These are phyloP conservation scores for Corymbia maculata DNA, from an alignment of 345 rosid species.

Conservation along the genomic window DNA sequence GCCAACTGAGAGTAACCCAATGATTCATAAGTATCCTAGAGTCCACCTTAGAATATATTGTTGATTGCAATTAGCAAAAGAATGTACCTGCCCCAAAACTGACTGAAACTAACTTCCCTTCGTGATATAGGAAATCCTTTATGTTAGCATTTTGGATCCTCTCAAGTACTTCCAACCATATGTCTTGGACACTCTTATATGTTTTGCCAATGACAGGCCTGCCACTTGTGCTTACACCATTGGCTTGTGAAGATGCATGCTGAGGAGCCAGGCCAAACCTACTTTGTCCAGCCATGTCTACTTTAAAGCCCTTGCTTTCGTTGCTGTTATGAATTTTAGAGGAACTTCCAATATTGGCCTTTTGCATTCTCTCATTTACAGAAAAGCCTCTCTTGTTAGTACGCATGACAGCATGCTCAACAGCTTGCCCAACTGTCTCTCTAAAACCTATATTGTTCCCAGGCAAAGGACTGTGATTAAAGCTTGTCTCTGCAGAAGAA, in stretches of 20 bases:
- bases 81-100: constrained; percentile 78
- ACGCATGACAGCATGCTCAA: constrained; percentile 17
- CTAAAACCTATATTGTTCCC: constrained; percentile 21
- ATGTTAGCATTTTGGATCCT: constrained; percentile 36
- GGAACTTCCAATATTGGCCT: constrained; percentile 19
- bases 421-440: constrained; percentile 21
- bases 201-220: constrained; percentile 24
- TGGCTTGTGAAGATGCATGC: constrained; percentile 8
- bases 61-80: neutral
- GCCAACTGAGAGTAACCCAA: neutral
- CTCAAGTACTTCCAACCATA: constrained; percentile 80
- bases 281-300: constrained; percentile 30
- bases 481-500: constrained; percentile 60
- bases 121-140: constrained; percentile 65
- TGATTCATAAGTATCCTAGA: neutral
- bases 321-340: constrained; percentile 5
- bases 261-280: constrained; percentile 25
- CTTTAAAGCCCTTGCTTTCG: constrained; percentile 5
- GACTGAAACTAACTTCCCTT: constrained; percentile 77
- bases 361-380: constrained; percentile 21
- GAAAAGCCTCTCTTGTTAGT: constrained; percentile 21
- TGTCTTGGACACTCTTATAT: constrained; percentile 48
- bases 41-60: neutral
- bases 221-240: constrained; percentile 5
- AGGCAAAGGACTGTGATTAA: constrained; percentile 40